Conservation (phyloP, 176 grass and related monocot genomes). For the Cenchrus fungigraminus region DNA sequence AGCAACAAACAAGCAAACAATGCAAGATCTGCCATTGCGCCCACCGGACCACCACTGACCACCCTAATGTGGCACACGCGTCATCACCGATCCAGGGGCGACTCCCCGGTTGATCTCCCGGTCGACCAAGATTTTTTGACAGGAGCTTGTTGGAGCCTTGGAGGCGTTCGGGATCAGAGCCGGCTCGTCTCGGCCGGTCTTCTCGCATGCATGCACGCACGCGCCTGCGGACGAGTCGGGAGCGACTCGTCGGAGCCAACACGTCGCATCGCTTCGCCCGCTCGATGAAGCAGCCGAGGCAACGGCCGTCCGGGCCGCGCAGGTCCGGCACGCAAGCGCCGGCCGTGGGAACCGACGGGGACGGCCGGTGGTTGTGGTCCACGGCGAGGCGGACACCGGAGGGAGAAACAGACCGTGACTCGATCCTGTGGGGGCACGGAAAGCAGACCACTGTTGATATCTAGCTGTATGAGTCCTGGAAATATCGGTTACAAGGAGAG, state of each 20-base stretch:
- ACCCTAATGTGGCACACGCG: neutral
- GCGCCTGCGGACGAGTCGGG: neutral
- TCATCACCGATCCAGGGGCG: neutral
- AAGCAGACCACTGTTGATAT: neutral
- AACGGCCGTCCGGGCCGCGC: neutral
- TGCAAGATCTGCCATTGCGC: neutral
- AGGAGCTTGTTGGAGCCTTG: neutral
- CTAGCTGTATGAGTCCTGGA: neutral
- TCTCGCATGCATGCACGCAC: neutral
- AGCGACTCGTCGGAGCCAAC: neutral
- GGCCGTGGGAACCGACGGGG: neutral
- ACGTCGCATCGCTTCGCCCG: neutral
- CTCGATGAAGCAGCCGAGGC: neutral
- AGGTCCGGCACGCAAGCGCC: conserved; percentile 22
- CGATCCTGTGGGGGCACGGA: neutral
- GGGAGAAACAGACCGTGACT: conserved; percentile 10
- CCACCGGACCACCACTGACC: too few species aligned
- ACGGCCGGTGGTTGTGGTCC: conserved; percentile 34
- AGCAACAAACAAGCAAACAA: neutral
- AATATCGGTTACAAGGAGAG: conserved; percentile 26
- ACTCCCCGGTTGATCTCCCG: neutral
- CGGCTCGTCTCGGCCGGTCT: neutral
- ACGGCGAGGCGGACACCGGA: conserved; percentile 10
- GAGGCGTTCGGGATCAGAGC: neutral
- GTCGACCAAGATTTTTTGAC: conserved; percentile 16